Evolutionary conservation across 83 land plant species (phyloP).

Genomic region (Diphasiastrum complanatum): DNA sequence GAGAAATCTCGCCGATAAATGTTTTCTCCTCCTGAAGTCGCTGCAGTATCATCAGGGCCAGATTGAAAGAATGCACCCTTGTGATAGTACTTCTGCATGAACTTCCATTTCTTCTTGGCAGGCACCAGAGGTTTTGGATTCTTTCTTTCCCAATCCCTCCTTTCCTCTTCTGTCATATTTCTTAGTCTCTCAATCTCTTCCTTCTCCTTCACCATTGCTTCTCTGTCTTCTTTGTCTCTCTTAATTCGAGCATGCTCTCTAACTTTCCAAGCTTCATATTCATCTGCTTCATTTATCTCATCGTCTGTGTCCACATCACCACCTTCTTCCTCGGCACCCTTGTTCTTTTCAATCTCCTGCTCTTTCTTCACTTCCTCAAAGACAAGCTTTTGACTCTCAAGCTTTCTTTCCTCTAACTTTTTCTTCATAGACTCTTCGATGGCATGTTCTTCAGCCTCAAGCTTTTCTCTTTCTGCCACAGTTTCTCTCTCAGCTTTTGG

Average conservation of each 20-base stretch:
- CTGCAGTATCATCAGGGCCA: neutral
- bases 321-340: neutral
- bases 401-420: constrained; percentile 5
- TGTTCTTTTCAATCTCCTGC: constrained; percentile 3
- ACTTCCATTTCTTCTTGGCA: constrained; percentile 16
- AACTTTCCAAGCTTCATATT: constrained; percentile 15
- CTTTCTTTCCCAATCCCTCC: constrained; percentile 12
- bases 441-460: constrained; percentile 9
- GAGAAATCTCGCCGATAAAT: constrained; percentile 1
- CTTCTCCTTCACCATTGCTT: neutral
- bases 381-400: neutral
- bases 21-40: neutral
- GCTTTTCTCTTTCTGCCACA: constrained; percentile 4
- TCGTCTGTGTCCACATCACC: constrained; percentile 10
- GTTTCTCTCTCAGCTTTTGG: constrained; percentile 7
- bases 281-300: constrained; percentile 5
- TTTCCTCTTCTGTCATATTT: constrained; percentile 12
- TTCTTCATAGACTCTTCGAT: constrained; percentile 1
- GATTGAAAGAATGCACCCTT: constrained; percentile 3
- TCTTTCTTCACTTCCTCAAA: constrained; percentile 6
- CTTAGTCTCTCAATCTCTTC: constrained; percentile 16
- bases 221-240: constrained; percentile 7
- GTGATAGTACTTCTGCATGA: constrained; percentile 17
- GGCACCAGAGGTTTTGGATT: neutral
- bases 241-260: constrained; percentile 13